Evolutionary conservation across 805 yeast genomes (phyloP), one percentile per base, ranked within the genome.

Genomic region (Sugiyamaella floridensis): DNA sequence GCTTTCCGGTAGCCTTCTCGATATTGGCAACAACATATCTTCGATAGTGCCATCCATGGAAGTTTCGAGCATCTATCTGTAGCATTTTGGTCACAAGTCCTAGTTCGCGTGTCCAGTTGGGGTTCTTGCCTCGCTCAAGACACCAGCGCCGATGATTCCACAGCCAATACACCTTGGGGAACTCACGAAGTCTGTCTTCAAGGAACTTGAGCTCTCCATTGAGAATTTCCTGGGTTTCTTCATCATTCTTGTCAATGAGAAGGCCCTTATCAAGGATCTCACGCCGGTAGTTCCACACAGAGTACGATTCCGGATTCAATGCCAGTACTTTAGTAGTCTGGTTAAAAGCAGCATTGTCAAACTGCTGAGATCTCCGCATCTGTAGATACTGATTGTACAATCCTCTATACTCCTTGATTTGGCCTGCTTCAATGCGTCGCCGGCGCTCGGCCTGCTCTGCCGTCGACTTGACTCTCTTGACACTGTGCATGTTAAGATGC

Each of bases 31-130:
- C 79, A 6, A 93, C 80, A 51, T 79, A 78, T 53, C 98, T 75
- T 62, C 99, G 74, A 66, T 93, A 93, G 47, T 86, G 89, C 99
- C 99, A 92, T 1, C 96, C 98, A 66, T 90, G 97, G 67, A 77
- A 93, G 66, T 93, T 93, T 60, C 99, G 77, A 15, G 86, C 75
- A 64, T 93, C 99, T 48, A 78, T 67, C 22, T 76, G 75, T 50
- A 92, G 73, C 60, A 93, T 71, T 61, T 81, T 81, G 54, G 78
- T 79, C 1, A 88, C 90, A 8, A 89, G 75, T 1, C 68, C 73
- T 61, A 93, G 68, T 66, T 93, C 99, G 32, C 62, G 65, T n/a
- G 72, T 66, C 93, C 95, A 89, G 50, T 83, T 70, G 10, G 84
- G 79, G 0, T 63, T 60, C 1, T 76, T 73, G 34, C 79, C 78